phyloP scores from a whole-genome alignment of 1,139 yeast species.

The Sugiyamaella paludigena region DNA sequence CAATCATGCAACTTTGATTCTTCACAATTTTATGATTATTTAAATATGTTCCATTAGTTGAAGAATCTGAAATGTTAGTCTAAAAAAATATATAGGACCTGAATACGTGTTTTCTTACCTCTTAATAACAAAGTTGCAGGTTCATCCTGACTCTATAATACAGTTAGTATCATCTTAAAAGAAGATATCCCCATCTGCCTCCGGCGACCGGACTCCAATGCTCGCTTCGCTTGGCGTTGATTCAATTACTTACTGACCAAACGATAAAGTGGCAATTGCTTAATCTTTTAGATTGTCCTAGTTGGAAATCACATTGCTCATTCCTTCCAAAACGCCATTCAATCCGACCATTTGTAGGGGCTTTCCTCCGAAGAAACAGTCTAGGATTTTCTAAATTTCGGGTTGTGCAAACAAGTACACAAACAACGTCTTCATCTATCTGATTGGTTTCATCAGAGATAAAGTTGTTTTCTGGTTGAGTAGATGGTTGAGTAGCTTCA shows the following conservation, averaged over 20 bases:
- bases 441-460: constrained; percentile 1
- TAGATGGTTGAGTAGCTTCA: constrained; percentile 24
- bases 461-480: constrained; percentile 13
- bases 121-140: constrained; percentile 1
- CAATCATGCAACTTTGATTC: constrained; percentile 76
- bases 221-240: no score
- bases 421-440: constrained; percentile 14
- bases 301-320: constrained; percentile 57
- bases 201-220: not conserved
- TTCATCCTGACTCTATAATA: constrained; percentile 1
- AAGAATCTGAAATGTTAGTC: constrained; percentile 29
- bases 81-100: not conserved
- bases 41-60: constrained; percentile 86
- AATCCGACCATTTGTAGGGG: constrained; percentile 13
- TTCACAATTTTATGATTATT: constrained; percentile 72
- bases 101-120: not conserved
- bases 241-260: constrained; percentile 17
- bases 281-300: constrained; percentile 64
- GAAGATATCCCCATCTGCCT: not conserved
- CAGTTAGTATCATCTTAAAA: not conserved
- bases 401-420: constrained; percentile 18
- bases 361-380: constrained; percentile 14
- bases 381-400: constrained; percentile 11
- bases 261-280: constrained; percentile 73
- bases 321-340: constrained; percentile 80